These are phyloP conservation scores for Inga laurina DNA, from an alignment of 306 rosid species.

Conservation along the genomic window DNA sequence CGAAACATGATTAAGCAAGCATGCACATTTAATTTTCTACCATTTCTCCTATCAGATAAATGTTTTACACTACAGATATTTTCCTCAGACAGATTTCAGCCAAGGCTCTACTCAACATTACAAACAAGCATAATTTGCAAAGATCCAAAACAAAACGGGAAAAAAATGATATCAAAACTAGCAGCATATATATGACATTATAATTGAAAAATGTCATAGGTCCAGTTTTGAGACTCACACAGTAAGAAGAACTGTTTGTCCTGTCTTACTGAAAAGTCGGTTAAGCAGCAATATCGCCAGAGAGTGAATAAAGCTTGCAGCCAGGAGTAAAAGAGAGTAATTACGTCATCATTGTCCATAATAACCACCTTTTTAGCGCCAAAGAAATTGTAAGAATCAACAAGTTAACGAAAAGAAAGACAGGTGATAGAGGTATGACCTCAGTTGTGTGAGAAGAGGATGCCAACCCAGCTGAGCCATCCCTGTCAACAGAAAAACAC, in stretches of 20 bases:
- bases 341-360: not conserved
- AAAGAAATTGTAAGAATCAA: not conserved
- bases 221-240: not conserved
- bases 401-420: slow-evolving; percentile 14
- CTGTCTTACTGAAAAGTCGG: not conserved
- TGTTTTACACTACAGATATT: not conserved
- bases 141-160: not conserved
- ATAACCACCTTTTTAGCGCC: not conserved
- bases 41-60: not conserved
- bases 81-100: not conserved
- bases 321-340: not conserved
- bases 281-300: not conserved
- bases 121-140: not conserved
- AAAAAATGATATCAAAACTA: not conserved
- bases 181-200: not conserved
- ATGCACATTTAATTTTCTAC: not conserved
- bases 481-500: slow-evolving; percentile 23
- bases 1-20: not conserved
- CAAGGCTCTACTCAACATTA: not conserved
- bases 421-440: slow-evolving; percentile 16
- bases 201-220: not conserved
- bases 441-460: slow-evolving; percentile 30
- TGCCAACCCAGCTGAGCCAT: slow-evolving; percentile 20
- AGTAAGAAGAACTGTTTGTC: not conserved
- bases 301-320: not conserved